phyloP scores from a whole-genome alignment of 2,329 filamentous ascomycete species.

The Waltergamsia citrina region DNA sequence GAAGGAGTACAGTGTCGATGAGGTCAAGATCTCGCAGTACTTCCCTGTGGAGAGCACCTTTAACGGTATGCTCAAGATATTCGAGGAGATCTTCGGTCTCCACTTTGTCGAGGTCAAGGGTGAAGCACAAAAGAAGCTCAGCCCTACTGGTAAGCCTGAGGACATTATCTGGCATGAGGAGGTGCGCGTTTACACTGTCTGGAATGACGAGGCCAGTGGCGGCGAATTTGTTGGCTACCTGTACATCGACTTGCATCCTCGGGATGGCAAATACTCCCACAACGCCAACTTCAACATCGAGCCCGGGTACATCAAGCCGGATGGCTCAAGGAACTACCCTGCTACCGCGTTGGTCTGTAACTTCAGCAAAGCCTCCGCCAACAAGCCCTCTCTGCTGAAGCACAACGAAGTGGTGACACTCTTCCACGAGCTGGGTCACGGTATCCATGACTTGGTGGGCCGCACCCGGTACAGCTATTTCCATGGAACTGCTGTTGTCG shows the following conservation, averaged over 20 bases:
- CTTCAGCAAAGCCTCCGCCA: constrained; percentile 70
- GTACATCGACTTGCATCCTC: constrained; percentile 72
- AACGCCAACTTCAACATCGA: constrained; percentile 79
- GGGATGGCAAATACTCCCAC: constrained; percentile 76
- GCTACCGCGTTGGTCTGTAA: constrained; percentile 78
- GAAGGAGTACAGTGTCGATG: constrained; percentile 70
- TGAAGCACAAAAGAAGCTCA: constrained; percentile 55
- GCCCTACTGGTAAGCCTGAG: constrained; percentile 56
- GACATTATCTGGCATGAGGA: constrained; percentile 78
- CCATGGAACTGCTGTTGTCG: constrained; percentile 56
- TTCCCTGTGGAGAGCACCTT: constrained; percentile 71
- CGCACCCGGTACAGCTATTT: constrained; percentile 55
- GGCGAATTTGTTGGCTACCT: constrained; percentile 70
- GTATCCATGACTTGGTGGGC: constrained; percentile 59
- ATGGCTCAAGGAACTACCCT: constrained; percentile 65
- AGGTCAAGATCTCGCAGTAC: constrained; percentile 73
- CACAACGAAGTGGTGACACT: constrained; percentile 76
- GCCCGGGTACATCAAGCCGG: constrained; percentile 56
- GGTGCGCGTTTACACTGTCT: constrained; percentile 74
- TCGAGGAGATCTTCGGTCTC: constrained; percentile 73
- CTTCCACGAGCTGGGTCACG: constrained; percentile 69
- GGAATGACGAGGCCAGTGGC: constrained; percentile 66
- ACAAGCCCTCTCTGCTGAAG: constrained; percentile 71
- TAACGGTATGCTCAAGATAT: constrained; percentile 71
- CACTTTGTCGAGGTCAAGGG: constrained; percentile 64